phyloP scores from a whole-genome alignment of 441 rosid genomes.

The Lagerstroemia fauriei region DNA sequence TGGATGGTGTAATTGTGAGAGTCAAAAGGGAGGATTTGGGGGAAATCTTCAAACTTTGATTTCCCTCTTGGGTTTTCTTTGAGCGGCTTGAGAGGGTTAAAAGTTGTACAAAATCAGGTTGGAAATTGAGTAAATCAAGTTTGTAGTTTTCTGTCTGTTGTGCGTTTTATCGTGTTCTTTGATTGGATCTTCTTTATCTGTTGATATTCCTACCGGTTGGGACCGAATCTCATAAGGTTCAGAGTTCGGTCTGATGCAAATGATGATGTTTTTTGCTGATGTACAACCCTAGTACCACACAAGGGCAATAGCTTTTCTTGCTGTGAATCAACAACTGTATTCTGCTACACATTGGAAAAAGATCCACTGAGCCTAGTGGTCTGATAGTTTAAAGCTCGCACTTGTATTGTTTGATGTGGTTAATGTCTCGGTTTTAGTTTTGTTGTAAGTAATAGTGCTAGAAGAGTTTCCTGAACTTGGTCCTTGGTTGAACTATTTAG shows the following conservation, averaged over 20 bases:
- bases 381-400: too few species aligned
- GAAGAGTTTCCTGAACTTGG: too few species aligned
- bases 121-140: constrained; percentile 12
- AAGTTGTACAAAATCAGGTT: constrained; percentile 22
- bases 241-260: not conserved
- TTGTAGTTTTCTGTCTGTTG: not conserved
- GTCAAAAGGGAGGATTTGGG: not conserved
- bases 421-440: too few species aligned
- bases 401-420: too few species aligned
- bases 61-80: not conserved
- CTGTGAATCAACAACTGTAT: too few species aligned
- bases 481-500: too few species aligned
- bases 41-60: not conserved
- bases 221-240: not conserved
- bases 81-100: not conserved
- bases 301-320: too few species aligned
- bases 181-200: not conserved
- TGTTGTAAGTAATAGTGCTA: too few species aligned
- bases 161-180: not conserved
- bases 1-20: constrained; percentile 17
- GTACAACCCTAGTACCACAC: too few species aligned
- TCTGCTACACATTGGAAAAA: too few species aligned
- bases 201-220: not conserved
- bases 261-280: too few species aligned
- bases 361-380: too few species aligned